These are phyloP conservation scores for Fonsecaea multimorphosa DNA, from an alignment of 2,329 filamentous ascomycete genomes.

Conservation along the genomic window DNA sequence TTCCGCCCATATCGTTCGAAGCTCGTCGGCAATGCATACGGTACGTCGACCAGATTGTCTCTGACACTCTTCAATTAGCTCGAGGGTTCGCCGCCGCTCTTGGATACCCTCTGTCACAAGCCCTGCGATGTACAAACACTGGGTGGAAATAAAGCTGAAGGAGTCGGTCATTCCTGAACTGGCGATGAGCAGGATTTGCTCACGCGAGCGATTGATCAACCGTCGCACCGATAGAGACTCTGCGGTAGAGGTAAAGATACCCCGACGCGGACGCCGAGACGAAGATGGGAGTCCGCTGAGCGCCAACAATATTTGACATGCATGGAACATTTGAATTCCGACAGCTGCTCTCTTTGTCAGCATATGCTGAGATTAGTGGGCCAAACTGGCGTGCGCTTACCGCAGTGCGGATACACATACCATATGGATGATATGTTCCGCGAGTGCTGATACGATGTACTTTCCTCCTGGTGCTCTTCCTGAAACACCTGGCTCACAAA, in stretches of 20 bases:
- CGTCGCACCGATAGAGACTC: constrained; percentile 15
- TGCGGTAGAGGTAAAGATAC: background rate
- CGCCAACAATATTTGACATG: constrained; percentile 2
- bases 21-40: constrained; percentile 13
- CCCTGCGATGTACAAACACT: constrained; percentile 19
- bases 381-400: background rate
- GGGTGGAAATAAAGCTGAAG: constrained; percentile 14
- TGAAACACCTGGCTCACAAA: background rate
- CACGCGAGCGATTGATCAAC: constrained; percentile 14
- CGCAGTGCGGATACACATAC: background rate
- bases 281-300: background rate
- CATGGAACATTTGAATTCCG: constrained; percentile 13
- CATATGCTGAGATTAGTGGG: background rate
- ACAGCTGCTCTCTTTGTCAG: background rate
- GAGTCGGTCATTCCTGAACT: constrained; percentile 1
- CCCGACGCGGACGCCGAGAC: background rate
- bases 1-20: constrained; percentile 11
- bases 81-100: constrained; percentile 15
- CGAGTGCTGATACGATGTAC: background rate
- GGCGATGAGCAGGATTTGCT: constrained; percentile 18
- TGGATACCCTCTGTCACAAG: constrained; percentile 13
- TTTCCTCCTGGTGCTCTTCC: background rate
- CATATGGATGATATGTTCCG: background rate
- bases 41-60: constrained; percentile 16
- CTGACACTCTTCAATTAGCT: constrained; percentile 14